phyloP scores from a whole-genome alignment of 106 monocot species.

The Hemerocallis citrina region DNA sequence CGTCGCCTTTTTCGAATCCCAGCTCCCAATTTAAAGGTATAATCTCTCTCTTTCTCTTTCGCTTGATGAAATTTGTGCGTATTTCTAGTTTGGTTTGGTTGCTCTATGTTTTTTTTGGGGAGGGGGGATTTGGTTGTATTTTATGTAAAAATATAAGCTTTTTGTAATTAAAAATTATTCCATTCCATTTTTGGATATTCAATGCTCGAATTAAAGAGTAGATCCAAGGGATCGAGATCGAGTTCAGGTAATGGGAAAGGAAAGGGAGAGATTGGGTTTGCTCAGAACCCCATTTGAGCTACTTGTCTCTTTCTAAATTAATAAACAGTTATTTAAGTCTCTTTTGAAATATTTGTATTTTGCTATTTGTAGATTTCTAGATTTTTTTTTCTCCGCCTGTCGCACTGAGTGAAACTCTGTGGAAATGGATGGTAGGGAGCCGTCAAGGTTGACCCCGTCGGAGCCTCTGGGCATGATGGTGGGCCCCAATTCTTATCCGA shows the following conservation, averaged over 20 bases:
- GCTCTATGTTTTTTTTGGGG: not conserved
- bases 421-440: constrained; percentile 31
- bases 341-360: not conserved
- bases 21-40: not conserved
- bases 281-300: not conserved
- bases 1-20: not conserved
- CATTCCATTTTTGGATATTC: not conserved
- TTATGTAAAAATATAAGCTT: not conserved
- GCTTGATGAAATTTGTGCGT: not conserved
- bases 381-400: not conserved
- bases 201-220: not conserved
- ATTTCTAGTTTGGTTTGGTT: not conserved
- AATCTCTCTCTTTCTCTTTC: not conserved
- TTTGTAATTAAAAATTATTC: too few species aligned
- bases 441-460: constrained; percentile 15
- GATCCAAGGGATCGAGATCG: not conserved
- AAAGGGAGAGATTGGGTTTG: too few species aligned
- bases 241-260: too few species aligned
- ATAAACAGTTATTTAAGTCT: not conserved
- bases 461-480: constrained; percentile 26
- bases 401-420: not conserved
- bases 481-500: constrained; percentile 13
- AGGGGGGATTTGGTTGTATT: not conserved
- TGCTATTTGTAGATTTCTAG: not conserved
- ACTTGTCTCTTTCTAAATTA: not conserved